Base-by-base conservation (phyloP, 352 stramenopile species). In the Globisporangium okanoganense region DNA sequence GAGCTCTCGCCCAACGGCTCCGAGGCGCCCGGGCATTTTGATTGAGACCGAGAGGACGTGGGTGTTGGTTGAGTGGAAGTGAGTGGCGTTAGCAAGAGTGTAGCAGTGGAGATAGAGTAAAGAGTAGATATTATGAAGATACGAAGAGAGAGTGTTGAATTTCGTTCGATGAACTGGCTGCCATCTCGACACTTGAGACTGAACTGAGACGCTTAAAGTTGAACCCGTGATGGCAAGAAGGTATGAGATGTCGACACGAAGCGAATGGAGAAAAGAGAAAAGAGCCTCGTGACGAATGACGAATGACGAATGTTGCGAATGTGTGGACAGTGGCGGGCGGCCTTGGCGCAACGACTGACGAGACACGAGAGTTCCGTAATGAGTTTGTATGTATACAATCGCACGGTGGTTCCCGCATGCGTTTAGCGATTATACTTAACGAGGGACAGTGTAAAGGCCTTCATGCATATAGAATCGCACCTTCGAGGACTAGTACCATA, bases 1-100 rank as follows among this genome's bases (percentile, higher is more conserved):
- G 55, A 61, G 38, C 41, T 61, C n/a, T 52, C 55, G 5, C 55
- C 55, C 18, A 61, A 47, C 25, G 36, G 53, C 22, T 48, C 53
- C 14, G 53, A 58, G 53, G 8, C 20, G n/a, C 36, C 51, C 12
- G 41, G 4, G n/a, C 31, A 31, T 27, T 41, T 56, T 56, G 18
- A 27, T 27, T 27, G 22, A 35, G 6, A 13, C 18, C 18, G 29
- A 29, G n/a, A 36, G 22, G 7, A 16, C 14, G 12, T n/a, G 27
- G 27, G 29, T 20, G 9, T 22, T 22, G 29, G 45, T 8, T 18
- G 36, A 52, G 44, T 24, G 13, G 41, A 7, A 25, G n/a, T 45
- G 12, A 48, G n/a, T 51, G 25, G 44, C 14, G 22, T 51, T n/a
- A 33, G 20, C n/a, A n/a, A 18, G 18, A 25, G 22, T 24, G 43